Base-by-base conservation (phyloP, 441 rosid genomes). In the Euphorbia celastroides region DNA sequence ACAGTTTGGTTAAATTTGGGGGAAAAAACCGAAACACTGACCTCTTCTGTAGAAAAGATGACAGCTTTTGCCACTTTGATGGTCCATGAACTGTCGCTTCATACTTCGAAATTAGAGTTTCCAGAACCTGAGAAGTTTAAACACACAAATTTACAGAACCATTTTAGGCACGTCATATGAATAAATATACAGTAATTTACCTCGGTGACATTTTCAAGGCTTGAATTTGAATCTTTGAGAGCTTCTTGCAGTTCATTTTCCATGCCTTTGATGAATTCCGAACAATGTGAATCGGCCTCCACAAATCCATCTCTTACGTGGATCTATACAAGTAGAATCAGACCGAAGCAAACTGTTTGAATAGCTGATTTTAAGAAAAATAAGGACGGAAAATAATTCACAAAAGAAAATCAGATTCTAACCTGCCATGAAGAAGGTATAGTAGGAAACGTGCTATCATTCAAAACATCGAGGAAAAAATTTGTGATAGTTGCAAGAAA, bases 171-270 rank as follows among this genome's bases (percentile, higher is more conserved):
- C 32, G 65, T 16, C 13, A 25, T 25, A 25, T 1, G 34, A 25
- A 8, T 27, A 20, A 22, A 4, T 62, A 25, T 19, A 51, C 22
- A 46, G 20, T 20, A 25, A 27, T 56, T 51, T 56, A 66, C 70
- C 70, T 36, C 22, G 2, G 19, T 23, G 38, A 66, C 41, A 56
- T 56, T 36, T 56, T 56, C 62, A 2, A 66, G 30, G n/a, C 38
- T 55, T 26, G 70, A 52, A 56, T 38, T 32, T 16, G 62, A 23
- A 55, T 28, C 41, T 26, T 36, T 52, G 34, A 50, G 19, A 56
- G 62, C 70, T 56, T 27, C 70, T 56, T 66, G 70, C 62, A 66
- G 41, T 66, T 56, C 42, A 11, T 17, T 56, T 66, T 66, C 70
- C 70, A 66, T 56, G 62, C 52, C 28, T 41, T 38, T 60, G 36